These are phyloP conservation scores for Ceratocystis papillata DNA, from an alignment of 2,329 filamentous ascomycete species.

Conservation along the genomic window DNA sequence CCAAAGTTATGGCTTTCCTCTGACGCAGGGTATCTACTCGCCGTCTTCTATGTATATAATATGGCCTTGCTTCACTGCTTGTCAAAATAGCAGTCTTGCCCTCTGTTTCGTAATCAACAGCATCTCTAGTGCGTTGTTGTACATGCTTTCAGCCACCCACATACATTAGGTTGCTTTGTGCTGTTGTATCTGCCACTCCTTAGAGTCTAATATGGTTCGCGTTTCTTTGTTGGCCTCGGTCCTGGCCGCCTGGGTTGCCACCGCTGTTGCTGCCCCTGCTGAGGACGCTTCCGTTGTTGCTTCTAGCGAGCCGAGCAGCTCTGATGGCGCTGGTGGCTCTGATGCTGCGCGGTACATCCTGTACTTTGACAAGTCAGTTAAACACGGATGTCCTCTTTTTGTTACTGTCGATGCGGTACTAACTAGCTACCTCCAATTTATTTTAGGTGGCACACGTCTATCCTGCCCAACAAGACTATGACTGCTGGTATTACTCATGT, in stretches of 20 bases:
- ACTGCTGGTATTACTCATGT: too few species aligned
- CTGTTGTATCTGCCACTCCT: neutral
- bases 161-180: neutral
- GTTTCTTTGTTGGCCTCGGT: neutral
- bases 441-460: neutral
- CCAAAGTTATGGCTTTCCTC: too few species aligned
- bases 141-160: neutral
- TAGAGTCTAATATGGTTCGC: neutral
- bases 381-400: neutral
- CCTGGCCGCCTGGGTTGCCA: neutral
- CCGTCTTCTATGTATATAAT: neutral
- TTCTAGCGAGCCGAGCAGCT: neutral
- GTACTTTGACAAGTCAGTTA: constrained; percentile 1
- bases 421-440: neutral
- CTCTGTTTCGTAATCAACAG: neutral
- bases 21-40: too few species aligned
- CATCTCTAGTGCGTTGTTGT: neutral
- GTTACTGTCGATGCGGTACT: neutral
- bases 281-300: neutral
- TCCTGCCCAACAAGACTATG: too few species aligned
- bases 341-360: neutral
- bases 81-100: too few species aligned
- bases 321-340: neutral
- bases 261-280: neutral
- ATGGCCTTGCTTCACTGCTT: neutral